Percentiles rank a stretch among this genome's conserved stretches.
These are phyloP conservation scores for Ganoderma multipileum DNA, from an alignment of 1,284 basidiomycete species.

Conservation along the genomic window DNA sequence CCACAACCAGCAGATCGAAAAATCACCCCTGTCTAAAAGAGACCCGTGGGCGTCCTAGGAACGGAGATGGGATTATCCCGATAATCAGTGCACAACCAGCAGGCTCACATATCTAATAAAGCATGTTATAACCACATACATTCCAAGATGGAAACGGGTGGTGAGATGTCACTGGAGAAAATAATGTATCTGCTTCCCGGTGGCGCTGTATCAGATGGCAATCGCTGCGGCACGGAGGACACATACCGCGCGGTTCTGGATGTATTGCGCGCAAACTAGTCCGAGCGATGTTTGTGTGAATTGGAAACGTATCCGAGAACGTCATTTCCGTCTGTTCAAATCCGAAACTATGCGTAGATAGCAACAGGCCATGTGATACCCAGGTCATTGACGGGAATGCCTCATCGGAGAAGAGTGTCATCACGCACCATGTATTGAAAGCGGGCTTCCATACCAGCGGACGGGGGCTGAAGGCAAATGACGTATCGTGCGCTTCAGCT, in stretches of 20 bases:
- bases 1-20: background rate
- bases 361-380: background rate
- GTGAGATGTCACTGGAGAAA: background rate
- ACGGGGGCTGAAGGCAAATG: background rate
- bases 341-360: background rate
- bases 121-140: background rate
- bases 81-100: conserved; percentile 2
- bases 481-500: background rate
- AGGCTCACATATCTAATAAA: background rate
- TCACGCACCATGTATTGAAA: background rate
- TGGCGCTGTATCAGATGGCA: background rate
- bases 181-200: background rate
- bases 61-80: background rate
- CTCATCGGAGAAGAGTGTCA: background rate
- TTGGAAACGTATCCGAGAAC: background rate
- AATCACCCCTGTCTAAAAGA: background rate
- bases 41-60: background rate
- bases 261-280: background rate
- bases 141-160: background rate
- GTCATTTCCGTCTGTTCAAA: background rate
- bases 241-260: conserved; percentile 1
- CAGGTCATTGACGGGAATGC: background rate
- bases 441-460: background rate
- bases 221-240: background rate
- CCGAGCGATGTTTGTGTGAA: background rate